Evolutionary conservation across 306 rosid species (phyloP).

Genomic region (Alnus rubra): DNA sequence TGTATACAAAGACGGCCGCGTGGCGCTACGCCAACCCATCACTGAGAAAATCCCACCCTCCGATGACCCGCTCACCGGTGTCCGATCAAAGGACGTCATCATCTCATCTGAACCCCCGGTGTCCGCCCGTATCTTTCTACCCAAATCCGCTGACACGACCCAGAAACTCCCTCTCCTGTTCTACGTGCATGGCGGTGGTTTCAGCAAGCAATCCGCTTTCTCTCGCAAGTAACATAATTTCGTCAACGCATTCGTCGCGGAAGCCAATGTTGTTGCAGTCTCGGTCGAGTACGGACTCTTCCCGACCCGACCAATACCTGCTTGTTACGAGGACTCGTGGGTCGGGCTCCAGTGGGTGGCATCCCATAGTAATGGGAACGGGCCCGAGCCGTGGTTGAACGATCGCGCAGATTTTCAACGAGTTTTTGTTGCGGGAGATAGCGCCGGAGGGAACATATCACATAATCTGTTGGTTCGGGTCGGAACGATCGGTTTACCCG

Average conservation of each 20-base stretch:
- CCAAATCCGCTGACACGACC: neutral
- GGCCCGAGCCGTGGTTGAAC: constrained; percentile 4
- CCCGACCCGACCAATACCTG: neutral
- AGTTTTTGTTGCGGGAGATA: neutral
- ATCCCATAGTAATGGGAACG: neutral
- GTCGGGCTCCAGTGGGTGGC: neutral
- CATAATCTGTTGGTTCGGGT: neutral
- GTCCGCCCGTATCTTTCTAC: neutral
- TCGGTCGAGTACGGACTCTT: neutral
- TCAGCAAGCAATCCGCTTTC: constrained; percentile 1
- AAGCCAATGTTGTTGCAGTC: constrained; percentile 1
- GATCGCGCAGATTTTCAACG: neutral
- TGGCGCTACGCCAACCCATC: neutral
- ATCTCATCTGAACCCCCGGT: constrained; percentile 10
- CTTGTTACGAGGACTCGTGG: constrained; percentile 15
- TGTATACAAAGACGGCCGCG: constrained; percentile 10
- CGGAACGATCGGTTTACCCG: constrained; percentile 9
- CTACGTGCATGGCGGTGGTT: constrained; percentile 5
- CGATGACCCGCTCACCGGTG: constrained; percentile 3
- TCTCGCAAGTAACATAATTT: neutral
- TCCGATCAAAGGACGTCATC: constrained; percentile 5
- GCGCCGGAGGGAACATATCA: constrained; percentile 1
- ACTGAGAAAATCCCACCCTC: neutral
- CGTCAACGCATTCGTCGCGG: neutral
- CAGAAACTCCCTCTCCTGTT: neutral